These are phyloP conservation scores for Paulownia fortunei DNA, from an alignment of 257 asterid species.

Conservation along the genomic window DNA sequence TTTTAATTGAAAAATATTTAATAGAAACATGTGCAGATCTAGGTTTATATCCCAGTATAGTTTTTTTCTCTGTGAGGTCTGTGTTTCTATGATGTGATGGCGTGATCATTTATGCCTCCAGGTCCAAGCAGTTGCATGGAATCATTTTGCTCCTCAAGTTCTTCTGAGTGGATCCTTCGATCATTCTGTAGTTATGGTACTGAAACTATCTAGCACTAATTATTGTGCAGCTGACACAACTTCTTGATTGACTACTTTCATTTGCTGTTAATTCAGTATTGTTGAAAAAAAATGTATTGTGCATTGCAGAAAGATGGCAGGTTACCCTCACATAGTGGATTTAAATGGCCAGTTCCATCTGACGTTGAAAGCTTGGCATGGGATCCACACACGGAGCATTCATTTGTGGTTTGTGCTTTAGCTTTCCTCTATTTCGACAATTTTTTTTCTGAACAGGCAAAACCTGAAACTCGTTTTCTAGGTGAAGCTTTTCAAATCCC, in stretches of 20 bases:
- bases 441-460: not conserved
- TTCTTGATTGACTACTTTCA: not conserved
- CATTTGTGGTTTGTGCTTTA: constrained; percentile 76
- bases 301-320: constrained; percentile 71
- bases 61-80: not conserved
- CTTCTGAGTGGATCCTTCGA: constrained; percentile 93
- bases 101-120: constrained; percentile 31
- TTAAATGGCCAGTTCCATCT: constrained; percentile 64
- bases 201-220: not conserved
- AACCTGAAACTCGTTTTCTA: not conserved
- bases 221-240: not conserved
- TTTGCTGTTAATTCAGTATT: not conserved
- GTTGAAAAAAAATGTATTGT: not conserved
- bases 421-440: constrained; percentile 1
- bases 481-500: not conserved
- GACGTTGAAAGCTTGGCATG: constrained; percentile 91
- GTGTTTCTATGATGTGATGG: constrained; percentile 25
- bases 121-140: constrained; percentile 97
- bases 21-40: not conserved
- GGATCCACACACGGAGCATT: constrained; percentile 86
- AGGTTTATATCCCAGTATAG: not conserved
- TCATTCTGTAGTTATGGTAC: constrained; percentile 72
- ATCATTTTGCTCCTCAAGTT: constrained; percentile 67
- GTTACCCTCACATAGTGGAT: constrained; percentile 49
- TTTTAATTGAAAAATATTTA: not conserved